A percentile compares a stretch with the other conserved stretches of the same genome.
phyloP scores from a whole-genome alignment of 495 filamentous ascomycete genomes.

The Penicillium parvum region DNA sequence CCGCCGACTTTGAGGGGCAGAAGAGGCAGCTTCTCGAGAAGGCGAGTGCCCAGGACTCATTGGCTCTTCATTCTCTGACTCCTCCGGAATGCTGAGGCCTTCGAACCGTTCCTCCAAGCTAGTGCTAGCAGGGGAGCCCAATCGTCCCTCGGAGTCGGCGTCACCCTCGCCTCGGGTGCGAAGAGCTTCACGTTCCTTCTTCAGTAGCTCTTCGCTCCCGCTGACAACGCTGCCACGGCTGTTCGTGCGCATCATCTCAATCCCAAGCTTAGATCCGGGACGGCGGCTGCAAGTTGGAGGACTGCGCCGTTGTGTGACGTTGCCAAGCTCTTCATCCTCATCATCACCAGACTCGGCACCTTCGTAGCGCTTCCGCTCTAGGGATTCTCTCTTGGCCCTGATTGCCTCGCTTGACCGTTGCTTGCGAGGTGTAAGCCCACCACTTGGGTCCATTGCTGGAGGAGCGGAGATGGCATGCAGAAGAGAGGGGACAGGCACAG shows the following conservation, averaged over 20 bases:
- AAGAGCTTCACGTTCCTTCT: conserved; percentile 35
- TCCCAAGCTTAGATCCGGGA: conserved; percentile 76
- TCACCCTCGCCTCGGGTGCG: conserved; percentile 22
- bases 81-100: conserved; percentile 39
- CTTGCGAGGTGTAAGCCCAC: conserved; percentile 50
- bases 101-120: conserved; percentile 34
- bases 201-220: conserved; percentile 41
- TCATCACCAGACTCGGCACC: conserved; percentile 85
- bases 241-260: conserved; percentile 95
- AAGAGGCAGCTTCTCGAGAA: conserved; percentile 4
- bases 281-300: conserved; percentile 48
- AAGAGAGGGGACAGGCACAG: conserved; percentile 46
- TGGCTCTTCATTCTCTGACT: conserved; percentile 29
- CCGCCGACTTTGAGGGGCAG: conserved; percentile 15
- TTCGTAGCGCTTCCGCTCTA: conserved; percentile 71
- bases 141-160: conserved; percentile 18
- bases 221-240: conserved; percentile 79
- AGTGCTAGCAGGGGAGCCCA: conserved; percentile 24
- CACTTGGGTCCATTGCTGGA: conserved; percentile 50
- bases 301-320: conserved; percentile 53
- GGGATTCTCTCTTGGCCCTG: conserved; percentile 66
- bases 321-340: conserved; percentile 84
- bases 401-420: conserved; percentile 76
- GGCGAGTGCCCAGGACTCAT: conserved; percentile 25
- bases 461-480: conserved; percentile 67